Evolutionary conservation across 768 basidiomycete species (phyloP).

Genomic region (Chiua virens): DNA sequence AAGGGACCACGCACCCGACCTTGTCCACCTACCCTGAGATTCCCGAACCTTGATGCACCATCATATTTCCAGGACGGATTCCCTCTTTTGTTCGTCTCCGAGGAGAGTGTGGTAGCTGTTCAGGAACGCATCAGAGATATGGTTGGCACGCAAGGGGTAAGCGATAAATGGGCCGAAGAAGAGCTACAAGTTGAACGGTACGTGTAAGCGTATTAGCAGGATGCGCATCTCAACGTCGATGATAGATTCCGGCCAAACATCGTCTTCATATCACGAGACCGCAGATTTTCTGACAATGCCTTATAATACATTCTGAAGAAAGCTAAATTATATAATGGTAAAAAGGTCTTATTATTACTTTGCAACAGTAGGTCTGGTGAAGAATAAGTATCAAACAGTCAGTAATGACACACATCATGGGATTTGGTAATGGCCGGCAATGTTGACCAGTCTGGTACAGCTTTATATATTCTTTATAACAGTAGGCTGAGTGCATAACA

Average conservation of each 20-base stretch:
- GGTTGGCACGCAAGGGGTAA: conserved; percentile 49
- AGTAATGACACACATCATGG: no score
- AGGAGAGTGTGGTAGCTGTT: conserved; percentile 60
- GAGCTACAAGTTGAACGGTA: conserved; percentile 61
- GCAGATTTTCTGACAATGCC: no score
- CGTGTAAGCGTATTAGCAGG: conserved; percentile 8
- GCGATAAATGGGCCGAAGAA: conserved; percentile 52
- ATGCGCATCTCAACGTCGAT: background rate
- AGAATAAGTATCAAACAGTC: no score
- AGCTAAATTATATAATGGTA: no score
- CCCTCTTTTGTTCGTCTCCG: conserved; percentile 64
- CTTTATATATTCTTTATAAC: no score
- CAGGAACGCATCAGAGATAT: conserved; percentile 46
- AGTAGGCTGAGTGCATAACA: no score
- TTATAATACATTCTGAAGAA: no score
- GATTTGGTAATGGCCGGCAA: no score
- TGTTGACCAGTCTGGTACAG: no score
- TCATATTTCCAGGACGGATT: conserved; percentile 70
- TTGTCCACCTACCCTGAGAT: conserved; percentile 50
- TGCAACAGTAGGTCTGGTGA: no score
- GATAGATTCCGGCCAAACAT: conserved; percentile 77
- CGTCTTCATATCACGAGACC: no score
- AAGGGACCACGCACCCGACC: conserved; percentile 61
- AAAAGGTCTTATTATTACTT: no score
- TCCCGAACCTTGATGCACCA: conserved; percentile 58